A percentile compares a stretch with the other conserved stretches of the same genome.
These are phyloP conservation scores for Ephemerocybe angulata DNA, from an alignment of 768 basidiomycete genomes.

Conservation along the genomic window DNA sequence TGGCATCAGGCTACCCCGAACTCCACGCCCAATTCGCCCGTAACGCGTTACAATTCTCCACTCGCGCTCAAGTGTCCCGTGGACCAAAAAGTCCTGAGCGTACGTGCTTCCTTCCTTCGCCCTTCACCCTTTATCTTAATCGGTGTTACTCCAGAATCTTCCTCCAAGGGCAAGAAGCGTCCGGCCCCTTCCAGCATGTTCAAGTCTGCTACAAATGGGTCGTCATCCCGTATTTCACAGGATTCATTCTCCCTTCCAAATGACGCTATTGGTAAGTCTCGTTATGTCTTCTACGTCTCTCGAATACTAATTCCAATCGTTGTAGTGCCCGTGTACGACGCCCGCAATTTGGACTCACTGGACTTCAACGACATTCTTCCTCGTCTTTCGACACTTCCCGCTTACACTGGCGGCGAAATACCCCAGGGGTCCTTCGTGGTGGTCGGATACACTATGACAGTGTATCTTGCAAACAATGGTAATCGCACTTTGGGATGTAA, in stretches of 20 bases:
- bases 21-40: neutral
- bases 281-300: neutral
- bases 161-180: neutral
- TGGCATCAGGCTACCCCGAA: neutral
- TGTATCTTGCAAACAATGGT: neutral
- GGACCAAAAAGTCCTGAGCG: no score
- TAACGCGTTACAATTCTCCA: conserved; percentile 1
- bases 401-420: neutral
- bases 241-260: neutral
- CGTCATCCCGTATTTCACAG: neutral
- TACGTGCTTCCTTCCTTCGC: neutral
- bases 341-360: neutral
- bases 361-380: neutral
- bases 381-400: neutral
- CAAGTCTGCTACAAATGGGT: neutral
- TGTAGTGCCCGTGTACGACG: conserved; percentile 6
- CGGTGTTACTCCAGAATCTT: neutral
- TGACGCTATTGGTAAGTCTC: neutral
- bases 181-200: neutral
- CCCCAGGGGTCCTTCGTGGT: neutral
- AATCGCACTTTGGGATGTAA: conserved; percentile 2
- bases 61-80: no score
- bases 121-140: neutral
- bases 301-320: neutral
- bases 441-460: conserved; percentile 1